These are phyloP conservation scores for Sarocladiaceae sp. DNA, from an alignment of 2,329 filamentous ascomycete genomes.

Conservation along the genomic window DNA sequence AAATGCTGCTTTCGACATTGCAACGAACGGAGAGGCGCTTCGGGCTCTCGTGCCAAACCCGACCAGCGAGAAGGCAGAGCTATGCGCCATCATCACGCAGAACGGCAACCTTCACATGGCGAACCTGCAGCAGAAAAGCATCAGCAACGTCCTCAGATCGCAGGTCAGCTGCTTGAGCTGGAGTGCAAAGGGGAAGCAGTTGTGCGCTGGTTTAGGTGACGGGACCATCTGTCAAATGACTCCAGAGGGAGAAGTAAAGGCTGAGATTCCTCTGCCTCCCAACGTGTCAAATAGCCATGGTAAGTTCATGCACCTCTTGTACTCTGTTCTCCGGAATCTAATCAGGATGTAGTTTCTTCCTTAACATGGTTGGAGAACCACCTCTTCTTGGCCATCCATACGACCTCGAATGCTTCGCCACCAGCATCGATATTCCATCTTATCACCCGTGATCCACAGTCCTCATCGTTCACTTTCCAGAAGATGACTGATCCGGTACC, in stretches of 20 bases:
- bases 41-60: conserved; percentile 77
- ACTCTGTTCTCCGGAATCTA: neutral
- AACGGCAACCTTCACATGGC: conserved; percentile 80
- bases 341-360: conserved; percentile 56
- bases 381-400: conserved; percentile 75
- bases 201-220: conserved; percentile 78
- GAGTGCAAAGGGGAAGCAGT: conserved; percentile 89
- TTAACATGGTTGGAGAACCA: conserved; percentile 86
- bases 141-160: conserved; percentile 59
- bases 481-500: conserved; percentile 69
- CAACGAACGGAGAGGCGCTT: conserved; percentile 68
- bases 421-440: conserved; percentile 71
- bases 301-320: conserved; percentile 33
- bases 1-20: conserved; percentile 65
- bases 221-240: conserved; percentile 80
- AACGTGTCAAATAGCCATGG: conserved; percentile 60
- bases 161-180: conserved; percentile 81
- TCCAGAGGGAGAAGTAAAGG: conserved; percentile 70
- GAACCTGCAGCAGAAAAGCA: conserved; percentile 63
- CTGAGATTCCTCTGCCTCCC: conserved; percentile 70
- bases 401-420: conserved; percentile 47
- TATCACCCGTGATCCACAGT: conserved; percentile 58
- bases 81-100: conserved; percentile 74
- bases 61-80: conserved; percentile 60
- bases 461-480: conserved; percentile 60